These are phyloP conservation scores for Mortierella alpina DNA, from an alignment of 192 early-diverging fungal species.

Conservation along the genomic window DNA sequence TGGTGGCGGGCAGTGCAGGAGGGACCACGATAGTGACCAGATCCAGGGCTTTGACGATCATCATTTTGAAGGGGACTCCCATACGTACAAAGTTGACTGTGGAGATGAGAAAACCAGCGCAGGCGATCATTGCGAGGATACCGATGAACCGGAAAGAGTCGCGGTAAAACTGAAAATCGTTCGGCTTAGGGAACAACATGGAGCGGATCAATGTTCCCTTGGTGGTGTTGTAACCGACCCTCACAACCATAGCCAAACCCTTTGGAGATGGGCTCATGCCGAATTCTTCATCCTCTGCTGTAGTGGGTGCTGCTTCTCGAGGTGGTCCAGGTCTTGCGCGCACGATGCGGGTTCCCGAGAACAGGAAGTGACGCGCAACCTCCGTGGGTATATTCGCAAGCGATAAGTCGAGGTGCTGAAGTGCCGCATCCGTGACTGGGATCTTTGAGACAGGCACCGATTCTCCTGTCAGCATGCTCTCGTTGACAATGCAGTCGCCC, in stretches of 20 bases:
- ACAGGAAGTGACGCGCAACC: constrained; percentile 88
- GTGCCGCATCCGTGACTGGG: constrained; percentile 73
- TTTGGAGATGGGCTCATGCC: constrained; percentile 54
- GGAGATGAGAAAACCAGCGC: constrained; percentile 87
- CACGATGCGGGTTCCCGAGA: constrained; percentile 93
- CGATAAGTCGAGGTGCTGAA: constrained; percentile 74
- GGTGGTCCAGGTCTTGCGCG: constrained; percentile 70
- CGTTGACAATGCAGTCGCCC: constrained; percentile 98
- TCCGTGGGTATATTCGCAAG: constrained; percentile 79
- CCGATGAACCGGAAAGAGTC: constrained; percentile 98
- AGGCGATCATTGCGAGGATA: constrained; percentile 85
- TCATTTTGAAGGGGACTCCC: constrained; percentile 73
- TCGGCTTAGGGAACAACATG: constrained; percentile 97
- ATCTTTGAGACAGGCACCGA: constrained; percentile 94
- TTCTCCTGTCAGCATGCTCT: constrained; percentile 98
- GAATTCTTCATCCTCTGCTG: constrained; percentile 29
- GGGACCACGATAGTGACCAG: constrained; percentile 97
- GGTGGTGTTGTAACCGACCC: constrained; percentile 91
- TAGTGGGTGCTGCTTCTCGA: constrained; percentile 35
- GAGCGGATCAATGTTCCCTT: constrained; percentile 95
- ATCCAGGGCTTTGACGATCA: constrained; percentile 93
- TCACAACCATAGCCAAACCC: constrained; percentile 84
- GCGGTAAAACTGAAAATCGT: constrained; percentile 96
- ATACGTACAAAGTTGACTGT: constrained; percentile 90
- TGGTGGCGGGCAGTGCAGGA: constrained; percentile 95